These are phyloP conservation scores for Stachybotrys chartarum DNA, from an alignment of 2,329 filamentous ascomycete species.

Conservation along the genomic window DNA sequence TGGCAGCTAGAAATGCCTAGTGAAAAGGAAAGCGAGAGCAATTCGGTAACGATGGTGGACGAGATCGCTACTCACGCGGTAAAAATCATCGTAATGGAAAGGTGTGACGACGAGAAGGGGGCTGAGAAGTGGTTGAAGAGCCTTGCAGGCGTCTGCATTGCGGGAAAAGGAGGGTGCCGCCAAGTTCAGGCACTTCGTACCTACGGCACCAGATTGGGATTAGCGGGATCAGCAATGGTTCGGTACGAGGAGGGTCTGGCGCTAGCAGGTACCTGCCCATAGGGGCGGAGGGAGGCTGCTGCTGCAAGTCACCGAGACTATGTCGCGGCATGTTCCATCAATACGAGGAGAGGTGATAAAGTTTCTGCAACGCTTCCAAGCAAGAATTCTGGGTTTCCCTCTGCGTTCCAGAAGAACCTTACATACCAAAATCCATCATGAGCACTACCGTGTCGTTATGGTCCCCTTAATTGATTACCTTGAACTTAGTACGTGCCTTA, in stretches of 20 bases:
- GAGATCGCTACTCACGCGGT: not conserved
- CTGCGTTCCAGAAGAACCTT: too few species aligned
- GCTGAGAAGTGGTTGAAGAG: not conserved
- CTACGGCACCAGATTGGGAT: not conserved
- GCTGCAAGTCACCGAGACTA: too few species aligned
- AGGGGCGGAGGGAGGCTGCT: not conserved
- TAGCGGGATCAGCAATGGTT: not conserved
- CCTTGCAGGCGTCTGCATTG: not conserved
- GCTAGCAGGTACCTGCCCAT: not conserved
- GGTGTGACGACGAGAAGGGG: not conserved
- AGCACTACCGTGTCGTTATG: not conserved
- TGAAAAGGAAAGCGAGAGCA: not conserved
- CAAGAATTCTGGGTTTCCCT: too few species aligned
- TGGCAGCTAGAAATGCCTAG: not conserved
- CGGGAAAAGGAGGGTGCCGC: not conserved
- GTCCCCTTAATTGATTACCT: not conserved
- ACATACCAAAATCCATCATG: too few species aligned
- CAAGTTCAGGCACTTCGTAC: not conserved
- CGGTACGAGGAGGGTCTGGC: not conserved
- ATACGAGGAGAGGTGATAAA: too few species aligned
- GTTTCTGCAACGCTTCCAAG: too few species aligned
- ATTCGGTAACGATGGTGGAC: not conserved
- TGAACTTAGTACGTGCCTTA: not conserved
- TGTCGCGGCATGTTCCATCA: too few species aligned
- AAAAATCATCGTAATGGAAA: not conserved